These are phyloP conservation scores for Annulohypoxylon stygium DNA, from an alignment of 495 filamentous ascomycete species.

Conservation along the genomic window DNA sequence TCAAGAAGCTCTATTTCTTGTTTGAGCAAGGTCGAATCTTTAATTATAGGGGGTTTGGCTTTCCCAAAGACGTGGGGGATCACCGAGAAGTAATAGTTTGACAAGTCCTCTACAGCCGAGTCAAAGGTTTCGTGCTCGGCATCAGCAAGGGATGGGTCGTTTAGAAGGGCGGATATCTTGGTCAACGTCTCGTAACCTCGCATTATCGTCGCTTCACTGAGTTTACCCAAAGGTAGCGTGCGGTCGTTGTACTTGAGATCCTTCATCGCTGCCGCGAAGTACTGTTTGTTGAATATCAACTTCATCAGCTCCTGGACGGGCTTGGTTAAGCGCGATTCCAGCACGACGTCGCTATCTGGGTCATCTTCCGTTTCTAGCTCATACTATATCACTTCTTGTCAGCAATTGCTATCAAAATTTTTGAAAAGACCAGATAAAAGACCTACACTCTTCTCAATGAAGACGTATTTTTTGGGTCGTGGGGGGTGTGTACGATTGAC, in stretches of 20 bases:
- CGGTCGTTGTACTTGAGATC: slow-evolving; percentile 79
- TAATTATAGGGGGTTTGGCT: slow-evolving; percentile 75
- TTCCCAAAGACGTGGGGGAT: slow-evolving; percentile 88
- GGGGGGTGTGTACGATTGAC: slow-evolving; percentile 68
- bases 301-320: slow-evolving; percentile 75
- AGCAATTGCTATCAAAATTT: slow-evolving; percentile 44
- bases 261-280: slow-evolving; percentile 73
- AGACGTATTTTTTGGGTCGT: slow-evolving; percentile 78
- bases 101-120: slow-evolving; percentile 68
- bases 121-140: background rate
- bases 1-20: slow-evolving; percentile 82
- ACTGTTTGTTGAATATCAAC: slow-evolving; percentile 84
- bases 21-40: slow-evolving; percentile 67
- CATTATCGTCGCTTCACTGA: slow-evolving; percentile 79
- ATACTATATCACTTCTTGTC: slow-evolving; percentile 56
- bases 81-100: slow-evolving; percentile 81
- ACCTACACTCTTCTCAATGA: slow-evolving; percentile 69
- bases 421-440: background rate
- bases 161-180: slow-evolving; percentile 74
- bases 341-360: slow-evolving; percentile 14
- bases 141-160: slow-evolving; percentile 55
- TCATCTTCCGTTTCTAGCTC: slow-evolving; percentile 71
- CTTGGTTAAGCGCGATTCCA: slow-evolving; percentile 67
- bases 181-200: slow-evolving; percentile 80
- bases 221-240: slow-evolving; percentile 85